A percentile compares a stretch with the other conserved stretches of the same genome.
Conservation (phyloP, 371 early-diverging fungal species). For the Mucor velutinosus region DNA sequence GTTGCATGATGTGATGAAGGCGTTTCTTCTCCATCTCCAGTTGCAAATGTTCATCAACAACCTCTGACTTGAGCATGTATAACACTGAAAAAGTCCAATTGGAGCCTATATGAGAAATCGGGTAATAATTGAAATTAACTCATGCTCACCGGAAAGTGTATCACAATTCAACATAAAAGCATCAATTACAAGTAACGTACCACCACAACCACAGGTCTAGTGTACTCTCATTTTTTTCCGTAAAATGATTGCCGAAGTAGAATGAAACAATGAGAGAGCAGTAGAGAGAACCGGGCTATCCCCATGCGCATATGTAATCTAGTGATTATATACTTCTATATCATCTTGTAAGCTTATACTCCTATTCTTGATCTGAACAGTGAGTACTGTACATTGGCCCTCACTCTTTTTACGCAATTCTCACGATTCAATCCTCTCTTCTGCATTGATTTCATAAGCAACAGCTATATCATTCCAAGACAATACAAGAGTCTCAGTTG, state of each 20-base stretch:
- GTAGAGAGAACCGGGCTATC: not conserved
- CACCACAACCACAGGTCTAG: not conserved
- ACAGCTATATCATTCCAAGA: not conserved
- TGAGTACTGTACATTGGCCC: no score
- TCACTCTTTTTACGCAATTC: not conserved
- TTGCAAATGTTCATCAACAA: not conserved
- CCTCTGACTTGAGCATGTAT: not conserved
- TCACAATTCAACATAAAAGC: not conserved
- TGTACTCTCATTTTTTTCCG: not conserved
- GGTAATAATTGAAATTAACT: not conserved
- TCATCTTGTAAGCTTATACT: not conserved
- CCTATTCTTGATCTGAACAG: not conserved
- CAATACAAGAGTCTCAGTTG: not conserved
- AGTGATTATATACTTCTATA: not conserved
- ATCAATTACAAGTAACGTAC: not conserved
- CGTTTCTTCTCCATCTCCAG: not conserved
- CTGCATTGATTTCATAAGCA: not conserved
- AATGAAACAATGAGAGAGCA: no score
- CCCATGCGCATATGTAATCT: no score
- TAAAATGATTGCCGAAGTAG: no score
- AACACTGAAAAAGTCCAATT: not conserved
- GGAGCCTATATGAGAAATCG: not conserved
- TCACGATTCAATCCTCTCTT: not conserved
- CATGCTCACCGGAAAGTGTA: not conserved
- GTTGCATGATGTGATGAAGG: not conserved